A percentile compares a stretch with the other conserved stretches of the same genome.
Conservation (phyloP, 73 alveolate species). For the Paramecium sonneborni region DNA sequence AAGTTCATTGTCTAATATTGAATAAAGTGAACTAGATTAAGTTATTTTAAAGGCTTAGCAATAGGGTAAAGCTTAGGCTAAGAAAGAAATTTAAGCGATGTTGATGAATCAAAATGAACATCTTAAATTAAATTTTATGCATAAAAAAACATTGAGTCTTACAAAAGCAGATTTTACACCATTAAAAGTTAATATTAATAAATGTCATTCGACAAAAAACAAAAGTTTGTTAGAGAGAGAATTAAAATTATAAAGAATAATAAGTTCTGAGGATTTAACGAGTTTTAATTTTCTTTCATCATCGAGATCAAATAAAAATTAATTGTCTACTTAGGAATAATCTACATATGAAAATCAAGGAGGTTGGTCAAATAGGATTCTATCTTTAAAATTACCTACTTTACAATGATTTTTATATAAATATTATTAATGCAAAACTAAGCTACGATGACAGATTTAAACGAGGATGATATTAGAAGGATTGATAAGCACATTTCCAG, state of each 20-base stretch:
- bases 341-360: not conserved
- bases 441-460: conserved; percentile 10
- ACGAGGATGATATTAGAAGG: not conserved
- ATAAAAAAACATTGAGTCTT: not conserved
- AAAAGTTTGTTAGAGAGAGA: not conserved
- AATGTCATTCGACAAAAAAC: not conserved
- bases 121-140: not conserved
- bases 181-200: not conserved
- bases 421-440: conserved; percentile 1
- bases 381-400: not conserved
- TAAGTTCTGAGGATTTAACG: not conserved
- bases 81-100: not conserved
- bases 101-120: too few species aligned
- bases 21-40: not conserved
- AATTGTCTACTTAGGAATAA: not conserved
- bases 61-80: not conserved
- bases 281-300: not conserved
- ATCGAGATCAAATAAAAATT: not conserved
- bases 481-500: not conserved
- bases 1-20: not conserved
- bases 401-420: not conserved
- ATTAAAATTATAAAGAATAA: too few species aligned
- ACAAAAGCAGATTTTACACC: not conserved
- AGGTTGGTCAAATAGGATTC: not conserved
- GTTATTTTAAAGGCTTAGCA: not conserved